These are phyloP conservation scores for Leccinum uliginosum DNA, from an alignment of 768 basidiomycete genomes.

Conservation along the genomic window DNA sequence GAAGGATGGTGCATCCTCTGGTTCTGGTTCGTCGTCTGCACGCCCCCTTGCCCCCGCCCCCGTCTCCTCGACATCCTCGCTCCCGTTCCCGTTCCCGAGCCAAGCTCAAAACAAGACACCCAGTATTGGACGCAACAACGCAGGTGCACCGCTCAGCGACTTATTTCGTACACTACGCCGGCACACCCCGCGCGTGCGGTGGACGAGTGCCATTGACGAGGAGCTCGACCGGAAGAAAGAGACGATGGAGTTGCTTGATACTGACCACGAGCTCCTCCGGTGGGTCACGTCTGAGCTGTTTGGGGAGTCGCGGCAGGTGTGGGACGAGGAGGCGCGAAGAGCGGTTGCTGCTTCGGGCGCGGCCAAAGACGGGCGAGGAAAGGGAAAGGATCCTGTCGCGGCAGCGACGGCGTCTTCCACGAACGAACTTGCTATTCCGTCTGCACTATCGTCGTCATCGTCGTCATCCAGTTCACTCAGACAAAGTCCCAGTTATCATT, in stretches of 20 bases:
- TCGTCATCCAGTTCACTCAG: neutral
- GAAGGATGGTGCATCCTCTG: slow-evolving; percentile 18
- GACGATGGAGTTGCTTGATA: slow-evolving; percentile 63
- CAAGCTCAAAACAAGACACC: slow-evolving; percentile 5
- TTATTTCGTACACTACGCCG: slow-evolving; percentile 54
- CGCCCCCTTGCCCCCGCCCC: neutral
- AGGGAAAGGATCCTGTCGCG: neutral
- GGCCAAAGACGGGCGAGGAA: neutral
- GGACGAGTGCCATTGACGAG: slow-evolving; percentile 49
- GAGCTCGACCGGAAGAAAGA: slow-evolving; percentile 68
- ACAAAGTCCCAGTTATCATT: slow-evolving; percentile 46
- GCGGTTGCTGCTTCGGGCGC: slow-evolving; percentile 28
- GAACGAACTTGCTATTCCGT: neutral
- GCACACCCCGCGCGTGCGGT: slow-evolving; percentile 45
- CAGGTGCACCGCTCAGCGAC: slow-evolving; percentile 35
- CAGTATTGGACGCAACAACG: slow-evolving; percentile 11
- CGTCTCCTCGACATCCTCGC: neutral
- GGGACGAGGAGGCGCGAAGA: slow-evolving; percentile 38
- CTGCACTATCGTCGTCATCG: neutral
- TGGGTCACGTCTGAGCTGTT: slow-evolving; percentile 75
- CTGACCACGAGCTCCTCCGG: slow-evolving; percentile 64
- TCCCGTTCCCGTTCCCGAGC: neutral
- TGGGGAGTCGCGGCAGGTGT: slow-evolving; percentile 41
- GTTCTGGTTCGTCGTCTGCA: neutral
- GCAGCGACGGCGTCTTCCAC: neutral